Evolutionary conservation across 1,139 yeast species (phyloP).

Genomic region (Magnusiomyces paraingens): DNA sequence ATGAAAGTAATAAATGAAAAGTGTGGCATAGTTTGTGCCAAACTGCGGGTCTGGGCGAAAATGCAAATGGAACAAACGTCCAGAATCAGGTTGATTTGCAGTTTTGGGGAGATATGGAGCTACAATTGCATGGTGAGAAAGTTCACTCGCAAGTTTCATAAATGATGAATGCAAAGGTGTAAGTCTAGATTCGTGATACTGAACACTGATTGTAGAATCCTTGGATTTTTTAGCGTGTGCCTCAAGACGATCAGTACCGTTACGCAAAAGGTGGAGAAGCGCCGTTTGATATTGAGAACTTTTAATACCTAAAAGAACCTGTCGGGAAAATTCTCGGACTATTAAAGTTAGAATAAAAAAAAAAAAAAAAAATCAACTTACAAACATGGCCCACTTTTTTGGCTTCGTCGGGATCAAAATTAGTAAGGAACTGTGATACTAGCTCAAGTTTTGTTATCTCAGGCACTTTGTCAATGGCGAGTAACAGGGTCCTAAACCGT

Average conservation of each 20-base stretch:
- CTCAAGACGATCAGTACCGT: constrained; percentile 7
- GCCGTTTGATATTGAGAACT: constrained; percentile 9
- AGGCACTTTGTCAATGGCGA: neutral
- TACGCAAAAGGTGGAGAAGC: constrained; percentile 5
- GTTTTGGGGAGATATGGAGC: neutral
- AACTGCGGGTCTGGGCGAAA: constrained; percentile 9
- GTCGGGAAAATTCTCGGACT: constrained; percentile 9
- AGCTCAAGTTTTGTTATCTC: constrained; percentile 1
- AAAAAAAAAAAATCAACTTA: constrained; percentile 3
- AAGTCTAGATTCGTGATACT: neutral
- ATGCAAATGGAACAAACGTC: constrained; percentile 6
- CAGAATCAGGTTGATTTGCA: constrained; percentile 5
- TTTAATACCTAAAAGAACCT: neutral
- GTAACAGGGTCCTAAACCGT: neutral
- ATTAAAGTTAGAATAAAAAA: neutral
- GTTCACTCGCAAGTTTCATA: constrained; percentile 6
- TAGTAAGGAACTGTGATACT: constrained; percentile 4
- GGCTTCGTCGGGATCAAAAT: constrained; percentile 3
- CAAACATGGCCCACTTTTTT: constrained; percentile 6
- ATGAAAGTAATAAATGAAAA: constrained; percentile 23
- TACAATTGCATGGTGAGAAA: constrained; percentile 1
- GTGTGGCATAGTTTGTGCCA: constrained; percentile 11
- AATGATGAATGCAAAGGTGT: constrained; percentile 16
- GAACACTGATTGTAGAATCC: neutral
- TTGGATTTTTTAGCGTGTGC: neutral